Percentiles rank a stretch among this genome's conserved stretches.
Evolutionary conservation across 2,329 filamentous ascomycete genomes (phyloP).

Genomic region (Calycina herbarum): DNA sequence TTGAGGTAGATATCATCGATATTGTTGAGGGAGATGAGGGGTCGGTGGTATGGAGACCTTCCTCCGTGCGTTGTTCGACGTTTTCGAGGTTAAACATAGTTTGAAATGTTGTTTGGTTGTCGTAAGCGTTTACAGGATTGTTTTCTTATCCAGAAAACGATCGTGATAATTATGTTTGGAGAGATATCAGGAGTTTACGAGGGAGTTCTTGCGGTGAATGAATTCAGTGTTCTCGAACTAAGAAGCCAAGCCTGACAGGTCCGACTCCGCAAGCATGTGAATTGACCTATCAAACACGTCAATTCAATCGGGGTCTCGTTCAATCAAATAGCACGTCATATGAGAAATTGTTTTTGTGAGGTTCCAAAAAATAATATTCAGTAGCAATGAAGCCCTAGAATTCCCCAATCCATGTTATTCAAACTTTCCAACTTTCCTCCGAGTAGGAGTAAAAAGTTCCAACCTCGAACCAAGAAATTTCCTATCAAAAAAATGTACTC

Average conservation of each 20-base stretch:
- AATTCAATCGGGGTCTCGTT: no score
- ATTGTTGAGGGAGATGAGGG: background rate
- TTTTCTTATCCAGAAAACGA: no score
- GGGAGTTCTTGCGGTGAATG: no score
- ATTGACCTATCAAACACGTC: no score
- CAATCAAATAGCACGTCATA: background rate
- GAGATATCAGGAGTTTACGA: no score
- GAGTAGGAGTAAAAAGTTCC: background rate
- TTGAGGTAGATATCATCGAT: background rate
- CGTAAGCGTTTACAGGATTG: background rate
- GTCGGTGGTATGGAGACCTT: background rate
- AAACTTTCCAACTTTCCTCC: constrained; percentile 7
- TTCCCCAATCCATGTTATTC: background rate
- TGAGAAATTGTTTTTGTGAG: background rate
- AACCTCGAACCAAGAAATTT: background rate
- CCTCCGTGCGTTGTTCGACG: background rate
- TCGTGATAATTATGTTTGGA: no score
- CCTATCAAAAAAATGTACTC: background rate
- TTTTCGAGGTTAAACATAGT: background rate
- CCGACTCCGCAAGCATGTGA: no score
- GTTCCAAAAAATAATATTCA: constrained; percentile 11
- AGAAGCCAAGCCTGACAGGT: no score
- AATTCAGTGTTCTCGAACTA: no score
- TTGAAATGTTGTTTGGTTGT: background rate
- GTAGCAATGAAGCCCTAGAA: background rate